Evolutionary conservation across 805 yeast genomes (phyloP).

Genomic region (Cyberlindnera americana): DNA sequence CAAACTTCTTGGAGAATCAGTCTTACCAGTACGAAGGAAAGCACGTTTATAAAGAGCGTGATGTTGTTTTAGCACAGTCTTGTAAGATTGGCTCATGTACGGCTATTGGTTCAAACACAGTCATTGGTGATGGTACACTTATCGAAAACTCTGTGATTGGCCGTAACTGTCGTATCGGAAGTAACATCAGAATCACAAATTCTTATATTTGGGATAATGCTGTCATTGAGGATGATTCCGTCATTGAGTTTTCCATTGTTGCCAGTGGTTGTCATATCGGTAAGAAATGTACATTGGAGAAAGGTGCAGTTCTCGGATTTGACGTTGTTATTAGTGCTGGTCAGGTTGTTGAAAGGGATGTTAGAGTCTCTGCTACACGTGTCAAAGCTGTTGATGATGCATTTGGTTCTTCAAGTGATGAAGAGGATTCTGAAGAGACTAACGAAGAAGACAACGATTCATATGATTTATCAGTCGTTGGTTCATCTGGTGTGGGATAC

Average conservation of each 20-base stretch:
- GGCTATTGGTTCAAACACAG: conserved; percentile 74
- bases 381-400: conserved; percentile 26
- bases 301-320: conserved; percentile 80
- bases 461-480: conserved; percentile 18
- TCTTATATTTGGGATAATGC: conserved; percentile 89
- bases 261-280: conserved; percentile 63
- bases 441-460: conserved; percentile 17
- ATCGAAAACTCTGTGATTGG: conserved; percentile 79
- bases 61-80: conserved; percentile 90
- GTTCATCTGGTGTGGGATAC: conserved; percentile 32
- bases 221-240: conserved; percentile 60
- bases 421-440: conserved; percentile 16
- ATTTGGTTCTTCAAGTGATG: conserved; percentile 23
- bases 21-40: conserved; percentile 77
- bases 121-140: conserved; percentile 69
- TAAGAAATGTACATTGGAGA: conserved; percentile 45
- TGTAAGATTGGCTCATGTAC: conserved; percentile 79
- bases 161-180: conserved; percentile 79
- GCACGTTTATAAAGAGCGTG: conserved; percentile 85
- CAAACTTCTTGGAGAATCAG: conserved; percentile 68
- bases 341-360: conserved; percentile 44
- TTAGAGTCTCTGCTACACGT: conserved; percentile 50
- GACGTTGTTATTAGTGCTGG: conserved; percentile 61
- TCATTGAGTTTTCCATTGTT: conserved; percentile 60
- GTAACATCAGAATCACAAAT: conserved; percentile 63